Evolutionary conservation across 306 rosid genomes (phyloP), one percentile per base, ranked within the genome.

Genomic region (Casuarina equisetifolia): DNA sequence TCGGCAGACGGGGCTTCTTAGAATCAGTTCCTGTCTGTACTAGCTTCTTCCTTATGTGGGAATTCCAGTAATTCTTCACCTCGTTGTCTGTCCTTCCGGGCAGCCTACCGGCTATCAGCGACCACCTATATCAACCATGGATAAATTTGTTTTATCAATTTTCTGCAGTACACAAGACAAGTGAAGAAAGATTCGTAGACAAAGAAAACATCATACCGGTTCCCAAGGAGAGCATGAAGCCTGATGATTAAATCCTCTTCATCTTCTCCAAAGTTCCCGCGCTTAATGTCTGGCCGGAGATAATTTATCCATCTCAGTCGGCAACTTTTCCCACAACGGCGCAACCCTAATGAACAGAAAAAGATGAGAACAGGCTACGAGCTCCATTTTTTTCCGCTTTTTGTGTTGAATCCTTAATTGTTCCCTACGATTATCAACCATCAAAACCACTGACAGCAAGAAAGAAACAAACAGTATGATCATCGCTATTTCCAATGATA

Each of bases 161-260:
- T 25, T 25, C 32, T 25, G 32, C 32, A 25, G 32, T 25, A 25
- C 32, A 25, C 32, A 25, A 25, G 32, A 0, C 32, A 25, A 25
- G 32, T 25, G 32, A 25, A 25, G 32, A 51, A 2, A 51, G 6
- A 5, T 13, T 53, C 8, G 17, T 0, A 9, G 32, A 7, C 8
- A 48, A 44, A 9, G 5, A 35, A 32, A 9, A 13, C 9, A 49
- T 44, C 39, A 4, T 40, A 87, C 91, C 89, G 35, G 78, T 87
- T 85, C 20, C 91, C 91, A n/a, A 87, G 91, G 58, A 87, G 89
- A 11, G 76, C 82, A 80, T 85, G 91, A 76, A 87, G 91, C 82
- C 83, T 82, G 81, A 87, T 87, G 77, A 87, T 87, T 32, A 87
- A 78, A 74, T 87, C 90, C 57, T 82, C 91, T 76, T 87, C 91